Evolutionary conservation across 2,329 filamentous ascomycete species (phyloP), one percentile per base, ranked within the genome.

Genomic region (Penicillium corylophilum): DNA sequence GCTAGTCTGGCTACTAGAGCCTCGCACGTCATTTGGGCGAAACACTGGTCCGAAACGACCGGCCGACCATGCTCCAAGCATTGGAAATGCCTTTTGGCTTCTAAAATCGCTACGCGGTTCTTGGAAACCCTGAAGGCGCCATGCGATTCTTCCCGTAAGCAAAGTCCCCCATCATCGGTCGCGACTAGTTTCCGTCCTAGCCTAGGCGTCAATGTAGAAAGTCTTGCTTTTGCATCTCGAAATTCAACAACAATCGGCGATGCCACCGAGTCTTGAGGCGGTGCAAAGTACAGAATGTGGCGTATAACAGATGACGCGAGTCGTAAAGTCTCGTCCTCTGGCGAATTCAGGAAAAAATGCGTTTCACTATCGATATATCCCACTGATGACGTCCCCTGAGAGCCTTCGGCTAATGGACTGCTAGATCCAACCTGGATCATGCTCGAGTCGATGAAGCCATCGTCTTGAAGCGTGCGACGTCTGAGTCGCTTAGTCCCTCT

Each of bases 1-100:
- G 43, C 28, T 18, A 59, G 31, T 38, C 47, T 56, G 33, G 44
- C 50, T 29, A 44, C 53, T 26, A 59, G 43, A 31, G 53, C 56
- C 29, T 59, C 53, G 38, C 56, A 56, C 16, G 33, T 42, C 51
- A 59, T 56, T 44, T 56, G 54, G 16, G 45, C 54, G 33, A 56
- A 47, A 46, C 46, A 48, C 5, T 18, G 29, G 29, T 59, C 56
- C 9, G 51, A 59, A 8, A 56, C 56, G 23, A 53, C 36, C 4
- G 53, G 56, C 16, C 23, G 39, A 13, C 56, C 46, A 41, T 56
- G 50, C n/a, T 54, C 43, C 15, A 59, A 23, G 44, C 46, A 52
- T 18, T 59, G 47, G 38, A 58, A 58, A 28, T 51, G 44, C 44
- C 16, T 51, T 41, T 58, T 58, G 7, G 50, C 55, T 44, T 58